Base-by-base conservation (phyloP, 148 eudicot species). In the Bassia scoparia region DNA sequence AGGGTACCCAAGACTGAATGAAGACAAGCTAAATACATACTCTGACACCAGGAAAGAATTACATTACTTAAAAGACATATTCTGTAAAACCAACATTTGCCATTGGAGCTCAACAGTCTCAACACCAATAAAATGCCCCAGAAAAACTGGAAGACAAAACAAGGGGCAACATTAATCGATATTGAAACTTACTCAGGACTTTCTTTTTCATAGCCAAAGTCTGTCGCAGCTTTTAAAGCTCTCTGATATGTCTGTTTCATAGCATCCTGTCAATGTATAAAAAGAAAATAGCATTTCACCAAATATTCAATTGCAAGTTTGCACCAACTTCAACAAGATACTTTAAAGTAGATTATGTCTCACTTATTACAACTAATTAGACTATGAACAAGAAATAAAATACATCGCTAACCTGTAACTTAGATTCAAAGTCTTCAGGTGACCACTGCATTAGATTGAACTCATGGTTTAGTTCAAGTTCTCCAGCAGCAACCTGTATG, bases 401-500 rank as follows among this genome's bases (percentile, higher is more conserved):
- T 50, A 34, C 49, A 38, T 29, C 17, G 46, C 82, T 78, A 64
- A 88, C 99, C 96, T 88, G 97, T 76, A 96, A 74, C 85, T 96
- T 96, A 76, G 93, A 81, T 81, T 96, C 97, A 67, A 96, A 89
- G 74, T 96, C 99, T 78, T 88, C 92, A 12, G 99, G 97, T 59
- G 97, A 84, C 92, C 96, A 89, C 73, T 87, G 85, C 77, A 83
- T 83, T 43, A 85, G 68, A 68, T 85, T 89, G 69, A 81, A 85
- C 80, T 85, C 93, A 68, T 82, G 87, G 41, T 87, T 90, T 68
- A 92, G 79, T 77, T 96, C 99, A 65, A 92, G 89, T 83, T 96
- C 99, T 73, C 99, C 99, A 50, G 99, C 99, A 84, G 87, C 91
- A 79, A 96, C 96, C 99, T 96, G 89, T 71, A 74, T 55, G 69